Percentiles rank a stretch among this genome's conserved stretches.
phyloP scores from a whole-genome alignment of 1,284 basidiomycete species.

The Trametes pubescens region DNA sequence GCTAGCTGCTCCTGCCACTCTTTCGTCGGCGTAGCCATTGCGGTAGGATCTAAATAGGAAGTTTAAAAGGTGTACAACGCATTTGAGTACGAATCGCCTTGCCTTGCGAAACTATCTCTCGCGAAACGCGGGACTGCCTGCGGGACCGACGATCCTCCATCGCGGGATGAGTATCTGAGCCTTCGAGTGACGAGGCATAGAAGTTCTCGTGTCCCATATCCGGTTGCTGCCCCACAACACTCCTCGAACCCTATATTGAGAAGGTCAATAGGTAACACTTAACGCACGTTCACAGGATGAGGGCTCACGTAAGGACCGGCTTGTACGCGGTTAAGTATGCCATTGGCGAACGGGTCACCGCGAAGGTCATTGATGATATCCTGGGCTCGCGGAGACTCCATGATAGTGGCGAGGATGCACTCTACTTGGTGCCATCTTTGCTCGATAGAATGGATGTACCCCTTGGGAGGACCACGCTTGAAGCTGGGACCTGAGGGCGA shows the following conservation, averaged over 20 bases:
- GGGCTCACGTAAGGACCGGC: conserved; percentile 73
- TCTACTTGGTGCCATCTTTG: conserved; percentile 90
- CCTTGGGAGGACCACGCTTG: conserved; percentile 88
- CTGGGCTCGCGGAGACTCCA: conserved; percentile 77
- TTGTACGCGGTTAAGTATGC: conserved; percentile 77
- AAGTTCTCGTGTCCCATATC: conserved; percentile 67
- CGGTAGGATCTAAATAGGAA: conserved; percentile 55
- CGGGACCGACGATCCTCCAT: conserved; percentile 71
- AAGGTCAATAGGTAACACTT: neutral
- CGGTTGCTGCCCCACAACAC: conserved; percentile 56
- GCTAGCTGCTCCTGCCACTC: conserved; percentile 82
- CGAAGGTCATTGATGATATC: conserved; percentile 72
- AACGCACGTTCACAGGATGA: neutral
- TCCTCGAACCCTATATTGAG: conserved; percentile 64
- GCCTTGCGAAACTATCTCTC: conserved; percentile 81
- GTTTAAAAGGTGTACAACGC: conserved; percentile 1
- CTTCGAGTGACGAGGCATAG: conserved; percentile 73
- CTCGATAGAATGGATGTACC: conserved; percentile 91
- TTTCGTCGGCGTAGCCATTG: conserved; percentile 69
- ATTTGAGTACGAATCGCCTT: conserved; percentile 32
- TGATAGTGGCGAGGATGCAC: conserved; percentile 79
- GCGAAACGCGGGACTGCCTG: conserved; percentile 75
- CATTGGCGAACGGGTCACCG: conserved; percentile 73
- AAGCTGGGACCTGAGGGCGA: conserved; percentile 70
- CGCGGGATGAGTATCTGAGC: conserved; percentile 55